Conservation (phyloP, 306 rosid genomes). For the Cucumis hystrix region DNA sequence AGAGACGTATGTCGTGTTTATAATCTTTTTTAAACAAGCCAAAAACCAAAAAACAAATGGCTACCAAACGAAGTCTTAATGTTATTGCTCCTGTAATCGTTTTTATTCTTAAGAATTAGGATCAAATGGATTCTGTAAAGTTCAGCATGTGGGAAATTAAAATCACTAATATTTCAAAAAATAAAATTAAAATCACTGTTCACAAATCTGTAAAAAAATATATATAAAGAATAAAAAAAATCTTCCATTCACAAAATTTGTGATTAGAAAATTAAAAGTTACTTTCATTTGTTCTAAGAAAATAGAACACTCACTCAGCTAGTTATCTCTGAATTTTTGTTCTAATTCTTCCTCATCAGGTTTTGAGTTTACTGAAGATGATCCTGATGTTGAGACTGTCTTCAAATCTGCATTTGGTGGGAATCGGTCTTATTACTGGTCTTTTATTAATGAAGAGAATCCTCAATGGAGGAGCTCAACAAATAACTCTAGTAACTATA, state of each 20-base stretch:
- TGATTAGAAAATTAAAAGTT: neutral
- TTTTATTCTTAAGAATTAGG: neutral
- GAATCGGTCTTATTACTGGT: conserved; percentile 35
- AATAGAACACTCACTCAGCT: neutral
- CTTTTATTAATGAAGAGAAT: conserved; percentile 55
- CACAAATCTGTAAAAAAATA: neutral
- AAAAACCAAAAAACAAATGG: too few relatives aligned
- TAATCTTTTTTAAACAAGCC: too few relatives aligned
- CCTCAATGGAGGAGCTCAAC: conserved; percentile 53
- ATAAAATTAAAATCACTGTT: neutral
- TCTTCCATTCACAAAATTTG: neutral
- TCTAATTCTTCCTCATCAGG: conserved; percentile 27
- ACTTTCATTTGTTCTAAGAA: neutral
- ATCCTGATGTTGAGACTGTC: conserved; percentile 42
- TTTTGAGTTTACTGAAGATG: conserved; percentile 47
- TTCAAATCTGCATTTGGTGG: conserved; percentile 58
- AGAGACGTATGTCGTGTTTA: too few relatives aligned
- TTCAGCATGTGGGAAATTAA: neutral
- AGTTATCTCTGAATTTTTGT: neutral
- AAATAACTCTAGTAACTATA: conserved; percentile 19
- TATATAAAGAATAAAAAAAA: neutral
- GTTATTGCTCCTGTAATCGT: neutral
- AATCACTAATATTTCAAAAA: neutral
- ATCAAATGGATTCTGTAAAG: neutral
- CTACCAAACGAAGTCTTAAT: neutral